Conservation (phyloP, 1,284 basidiomycete genomes). For the Pterulicium gracile region DNA sequence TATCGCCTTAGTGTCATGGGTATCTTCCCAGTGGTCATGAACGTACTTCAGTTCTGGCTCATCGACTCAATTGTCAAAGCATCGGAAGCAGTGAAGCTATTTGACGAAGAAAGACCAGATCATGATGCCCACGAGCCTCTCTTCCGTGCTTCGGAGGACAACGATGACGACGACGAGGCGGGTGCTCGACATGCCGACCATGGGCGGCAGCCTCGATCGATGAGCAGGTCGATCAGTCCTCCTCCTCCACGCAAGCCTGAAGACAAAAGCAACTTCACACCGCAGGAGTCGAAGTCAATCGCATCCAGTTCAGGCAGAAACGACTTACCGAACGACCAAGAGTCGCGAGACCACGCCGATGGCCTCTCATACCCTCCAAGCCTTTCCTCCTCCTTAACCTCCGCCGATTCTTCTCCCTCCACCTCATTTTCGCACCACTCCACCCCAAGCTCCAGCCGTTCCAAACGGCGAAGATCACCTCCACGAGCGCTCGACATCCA, state of each 20-base stretch:
- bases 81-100: constrained; percentile 30
- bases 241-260: constrained; percentile 11
- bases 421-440: constrained; percentile 17
- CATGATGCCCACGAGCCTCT: constrained; percentile 48
- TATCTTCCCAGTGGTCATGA: constrained; percentile 90
- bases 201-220: constrained; percentile 18
- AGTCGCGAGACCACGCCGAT: constrained; percentile 22
- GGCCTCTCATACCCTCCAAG: constrained; percentile 55
- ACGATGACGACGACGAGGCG: constrained; percentile 42
- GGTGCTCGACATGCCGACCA: too few relatives aligned
- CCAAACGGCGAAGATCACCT: constrained; percentile 28
- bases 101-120: constrained; percentile 24
- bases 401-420: constrained; percentile 19
- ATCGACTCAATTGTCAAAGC: constrained; percentile 83
- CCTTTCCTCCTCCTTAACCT: constrained; percentile 28
- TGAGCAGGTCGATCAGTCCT: constrained; percentile 24
- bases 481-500: constrained; percentile 30
- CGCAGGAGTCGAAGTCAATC: background rate
- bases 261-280: constrained; percentile 15
- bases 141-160: constrained; percentile 35
- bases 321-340: constrained; percentile 21
- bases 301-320: constrained; percentile 15
- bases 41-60: constrained; percentile 81
- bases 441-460: constrained; percentile 19
- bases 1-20: constrained; percentile 67